phyloP scores from a whole-genome alignment of 148 eudicot species.

The Camellia lanceoleosa region DNA sequence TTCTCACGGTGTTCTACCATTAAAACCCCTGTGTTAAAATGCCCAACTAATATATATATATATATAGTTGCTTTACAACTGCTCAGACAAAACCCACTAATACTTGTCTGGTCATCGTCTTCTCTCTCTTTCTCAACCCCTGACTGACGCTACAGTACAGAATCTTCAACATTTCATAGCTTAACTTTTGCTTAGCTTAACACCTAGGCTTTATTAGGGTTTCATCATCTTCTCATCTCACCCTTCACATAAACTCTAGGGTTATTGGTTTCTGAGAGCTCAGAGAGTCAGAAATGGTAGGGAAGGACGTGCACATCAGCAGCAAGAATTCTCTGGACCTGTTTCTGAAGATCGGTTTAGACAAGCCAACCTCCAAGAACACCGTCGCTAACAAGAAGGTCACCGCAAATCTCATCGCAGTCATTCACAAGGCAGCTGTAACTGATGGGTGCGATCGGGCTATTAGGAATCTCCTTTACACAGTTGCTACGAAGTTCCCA shows the following conservation, averaged over 20 bases:
- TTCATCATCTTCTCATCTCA: not conserved
- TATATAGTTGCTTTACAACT: no score
- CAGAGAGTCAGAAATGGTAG: constrained; percentile 21
- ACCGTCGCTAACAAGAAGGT: constrained; percentile 81
- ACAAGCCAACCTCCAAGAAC: constrained; percentile 67
- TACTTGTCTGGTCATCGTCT: no score
- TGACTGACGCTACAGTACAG: not conserved
- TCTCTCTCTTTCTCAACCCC: not conserved
- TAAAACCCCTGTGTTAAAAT: no score
- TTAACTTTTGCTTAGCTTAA: not conserved
- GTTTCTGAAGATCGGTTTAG: constrained; percentile 69
- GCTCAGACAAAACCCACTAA: no score
- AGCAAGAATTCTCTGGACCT: constrained; percentile 39
- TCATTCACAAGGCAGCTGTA: constrained; percentile 84
- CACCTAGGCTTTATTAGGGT: not conserved
- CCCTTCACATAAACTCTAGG: not conserved
- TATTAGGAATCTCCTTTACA: constrained; percentile 76
- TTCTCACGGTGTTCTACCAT: no score
- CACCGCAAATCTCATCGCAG: constrained; percentile 73
- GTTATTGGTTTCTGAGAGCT: not conserved
- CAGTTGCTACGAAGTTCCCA: constrained; percentile 85
- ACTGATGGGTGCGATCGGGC: constrained; percentile 73
- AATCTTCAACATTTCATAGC: not conserved
- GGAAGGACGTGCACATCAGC: constrained; percentile 20
- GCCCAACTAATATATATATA: no score